These are phyloP conservation scores for Scedosporium aurantiacum DNA, from an alignment of 2,329 filamentous ascomycete species.

Conservation along the genomic window DNA sequence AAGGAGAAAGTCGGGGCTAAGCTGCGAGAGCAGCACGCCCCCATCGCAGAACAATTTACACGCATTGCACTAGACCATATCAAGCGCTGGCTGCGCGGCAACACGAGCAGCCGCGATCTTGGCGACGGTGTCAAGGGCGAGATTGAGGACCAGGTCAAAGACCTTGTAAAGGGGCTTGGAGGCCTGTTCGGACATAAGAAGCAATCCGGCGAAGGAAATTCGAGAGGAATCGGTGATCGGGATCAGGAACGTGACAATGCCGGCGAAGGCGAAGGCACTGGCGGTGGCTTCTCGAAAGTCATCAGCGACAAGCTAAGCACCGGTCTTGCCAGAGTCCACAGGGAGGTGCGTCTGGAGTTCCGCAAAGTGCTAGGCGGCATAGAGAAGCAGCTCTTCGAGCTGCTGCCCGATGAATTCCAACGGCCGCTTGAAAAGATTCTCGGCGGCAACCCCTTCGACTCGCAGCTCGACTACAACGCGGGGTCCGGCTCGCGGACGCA, in stretches of 20 bases:
- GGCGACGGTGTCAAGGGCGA: conserved; percentile 32
- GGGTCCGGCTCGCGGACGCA: conserved; percentile 9
- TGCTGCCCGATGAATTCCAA: conserved; percentile 31
- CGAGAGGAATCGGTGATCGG: conserved; percentile 20
- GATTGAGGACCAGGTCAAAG: conserved; percentile 32
- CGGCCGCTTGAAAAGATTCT: conserved; percentile 33
- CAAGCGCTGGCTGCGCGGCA: conserved; percentile 32
- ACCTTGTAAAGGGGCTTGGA: conserved; percentile 30
- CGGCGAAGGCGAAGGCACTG: conserved; percentile 16
- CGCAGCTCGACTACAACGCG: conserved; percentile 27
- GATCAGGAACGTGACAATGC: conserved; percentile 15
- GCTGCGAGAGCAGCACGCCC: conserved; percentile 28
- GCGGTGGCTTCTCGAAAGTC: conserved; percentile 30
- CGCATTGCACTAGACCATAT: conserved; percentile 33
- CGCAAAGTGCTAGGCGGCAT: conserved; percentile 30
- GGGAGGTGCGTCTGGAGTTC: conserved; percentile 34
- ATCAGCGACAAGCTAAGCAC: conserved; percentile 36
- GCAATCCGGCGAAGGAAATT: conserved; percentile 19
- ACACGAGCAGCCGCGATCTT: conserved; percentile 27
- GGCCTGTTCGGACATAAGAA: conserved; percentile 28
- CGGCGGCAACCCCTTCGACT: conserved; percentile 34
- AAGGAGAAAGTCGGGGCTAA: conserved; percentile 30
- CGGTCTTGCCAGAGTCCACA: conserved; percentile 29
- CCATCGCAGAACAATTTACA: conserved; percentile 34
- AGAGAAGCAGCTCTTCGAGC: conserved; percentile 33